These are phyloP conservation scores for Neurospora sp. DNA, from an alignment of 495 filamentous ascomycete species.

Conservation along the genomic window DNA sequence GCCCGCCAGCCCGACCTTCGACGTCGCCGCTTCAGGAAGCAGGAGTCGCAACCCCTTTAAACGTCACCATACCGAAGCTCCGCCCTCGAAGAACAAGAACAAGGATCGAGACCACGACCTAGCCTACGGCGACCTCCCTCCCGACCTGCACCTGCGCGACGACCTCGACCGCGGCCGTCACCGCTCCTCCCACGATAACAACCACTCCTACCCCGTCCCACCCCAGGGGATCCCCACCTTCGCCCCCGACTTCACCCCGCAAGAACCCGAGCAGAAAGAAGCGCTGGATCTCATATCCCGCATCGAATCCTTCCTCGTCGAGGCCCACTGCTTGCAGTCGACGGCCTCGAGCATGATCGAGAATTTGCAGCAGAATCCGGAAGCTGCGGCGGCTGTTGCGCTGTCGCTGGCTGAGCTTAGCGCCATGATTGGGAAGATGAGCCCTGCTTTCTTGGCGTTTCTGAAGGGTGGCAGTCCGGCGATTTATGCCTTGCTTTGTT, in stretches of 20 bases:
- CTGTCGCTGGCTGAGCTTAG: slow-evolving; percentile 88
- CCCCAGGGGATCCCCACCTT: not conserved
- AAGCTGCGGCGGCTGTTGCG: slow-evolving; percentile 90
- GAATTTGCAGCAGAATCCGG: slow-evolving; percentile 81
- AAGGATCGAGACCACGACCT: slow-evolving; percentile 76
- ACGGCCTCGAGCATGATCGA: slow-evolving; percentile 73
- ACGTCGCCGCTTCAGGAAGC: not conserved
- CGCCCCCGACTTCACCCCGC: slow-evolving; percentile 14
- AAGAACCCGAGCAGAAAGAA: slow-evolving; percentile 37
- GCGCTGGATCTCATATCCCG: slow-evolving; percentile 54
- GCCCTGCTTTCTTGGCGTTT: slow-evolving; percentile 60
- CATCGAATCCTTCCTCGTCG: slow-evolving; percentile 64
- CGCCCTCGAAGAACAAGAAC: slow-evolving; percentile 22
- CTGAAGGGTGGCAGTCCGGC: slow-evolving; percentile 73
- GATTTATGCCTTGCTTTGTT: slow-evolving; percentile 76
- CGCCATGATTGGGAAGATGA: slow-evolving; percentile 71
- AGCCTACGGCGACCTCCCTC: slow-evolving; percentile 68
- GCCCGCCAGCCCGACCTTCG: slow-evolving; percentile 5
- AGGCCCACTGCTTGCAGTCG: slow-evolving; percentile 80
- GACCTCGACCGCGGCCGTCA: slow-evolving; percentile 29
- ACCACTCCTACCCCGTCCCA: not conserved
- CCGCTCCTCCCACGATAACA: not conserved
- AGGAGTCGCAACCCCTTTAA: not conserved
- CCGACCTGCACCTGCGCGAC: slow-evolving; percentile 34
- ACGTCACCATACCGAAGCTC: slow-evolving; percentile 10